Conservation (phyloP, 1,139 yeast genomes). For the Hansenula sp. region DNA sequence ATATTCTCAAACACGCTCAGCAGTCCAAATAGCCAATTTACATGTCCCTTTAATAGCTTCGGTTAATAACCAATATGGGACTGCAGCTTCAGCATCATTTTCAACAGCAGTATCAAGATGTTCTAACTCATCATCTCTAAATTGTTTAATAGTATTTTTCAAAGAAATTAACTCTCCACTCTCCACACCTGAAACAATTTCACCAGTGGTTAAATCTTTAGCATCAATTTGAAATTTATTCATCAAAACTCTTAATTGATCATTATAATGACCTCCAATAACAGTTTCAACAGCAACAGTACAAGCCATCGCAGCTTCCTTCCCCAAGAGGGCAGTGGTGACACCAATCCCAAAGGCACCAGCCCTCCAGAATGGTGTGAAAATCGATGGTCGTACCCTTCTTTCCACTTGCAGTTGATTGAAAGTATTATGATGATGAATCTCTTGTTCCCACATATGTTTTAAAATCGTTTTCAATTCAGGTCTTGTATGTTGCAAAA, state of each 20-base stretch:
- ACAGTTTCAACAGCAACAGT: slow-evolving; percentile 99
- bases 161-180: slow-evolving; percentile 55
- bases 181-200: slow-evolving; percentile 27
- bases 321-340: slow-evolving; percentile 80
- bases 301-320: slow-evolving; percentile 99
- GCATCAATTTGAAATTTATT: slow-evolving; percentile 52
- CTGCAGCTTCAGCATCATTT: slow-evolving; percentile 88
- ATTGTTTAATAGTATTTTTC: slow-evolving; percentile 62
- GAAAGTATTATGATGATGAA: slow-evolving; percentile 85
- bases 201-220: slow-evolving; percentile 38
- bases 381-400: slow-evolving; percentile 83
- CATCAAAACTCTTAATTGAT: slow-evolving; percentile 74
- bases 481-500: slow-evolving; percentile 66
- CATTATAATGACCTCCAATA: slow-evolving; percentile 93
- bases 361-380: slow-evolving; percentile 90
- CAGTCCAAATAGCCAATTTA: slow-evolving; percentile 85
- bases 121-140: slow-evolving; percentile 93
- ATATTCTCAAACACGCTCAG: slow-evolving; percentile 63
- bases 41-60: slow-evolving; percentile 84
- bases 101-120: slow-evolving; percentile 92
- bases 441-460: slow-evolving; percentile 99
- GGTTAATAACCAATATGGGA: slow-evolving; percentile 84
- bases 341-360: slow-evolving; percentile 89
- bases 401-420: slow-evolving; percentile 70
- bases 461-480: slow-evolving; percentile 68